phyloP scores from a whole-genome alignment of 1,284 basidiomycete species.

The Cyathus olla region DNA sequence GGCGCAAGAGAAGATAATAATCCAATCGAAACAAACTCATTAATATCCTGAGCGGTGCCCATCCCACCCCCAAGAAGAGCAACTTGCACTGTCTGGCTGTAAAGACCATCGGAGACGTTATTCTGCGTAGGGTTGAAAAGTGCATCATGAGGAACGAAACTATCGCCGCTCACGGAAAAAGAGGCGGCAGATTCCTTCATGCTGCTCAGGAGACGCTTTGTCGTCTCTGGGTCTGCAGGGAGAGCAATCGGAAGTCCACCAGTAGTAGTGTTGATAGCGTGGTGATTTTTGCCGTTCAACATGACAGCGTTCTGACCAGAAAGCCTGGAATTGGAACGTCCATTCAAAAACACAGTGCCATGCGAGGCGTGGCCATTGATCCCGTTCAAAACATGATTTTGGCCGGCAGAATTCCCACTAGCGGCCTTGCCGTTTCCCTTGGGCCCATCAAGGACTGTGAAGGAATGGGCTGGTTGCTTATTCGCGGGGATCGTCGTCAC shows the following conservation, averaged over 20 bases:
- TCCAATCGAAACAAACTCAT: constrained; percentile 25
- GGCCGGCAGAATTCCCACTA: too few relatives aligned
- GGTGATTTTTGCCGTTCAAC: too few relatives aligned
- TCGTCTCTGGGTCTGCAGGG: constrained; percentile 3
- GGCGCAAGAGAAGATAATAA: neutral
- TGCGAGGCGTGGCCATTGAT: too few relatives aligned
- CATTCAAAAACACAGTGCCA: too few relatives aligned
- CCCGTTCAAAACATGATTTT: too few relatives aligned
- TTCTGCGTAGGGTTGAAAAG: constrained; percentile 15
- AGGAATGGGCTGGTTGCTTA: too few relatives aligned
- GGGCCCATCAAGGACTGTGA: too few relatives aligned
- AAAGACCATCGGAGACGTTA: constrained; percentile 30
- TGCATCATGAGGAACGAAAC: neutral
- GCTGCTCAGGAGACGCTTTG: constrained; percentile 13
- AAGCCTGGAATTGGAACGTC: too few relatives aligned
- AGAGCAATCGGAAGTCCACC: neutral
- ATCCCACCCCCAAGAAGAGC: constrained; percentile 29
- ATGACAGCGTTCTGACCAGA: too few relatives aligned
- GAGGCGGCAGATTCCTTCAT: constrained; percentile 20
- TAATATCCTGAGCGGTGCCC: constrained; percentile 28
- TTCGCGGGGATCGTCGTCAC: too few relatives aligned
- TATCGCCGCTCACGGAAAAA: constrained; percentile 20
- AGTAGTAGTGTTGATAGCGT: too few relatives aligned
- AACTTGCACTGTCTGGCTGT: constrained; percentile 38
- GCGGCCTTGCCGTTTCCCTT: too few relatives aligned